Evolutionary conservation across 805 yeast genomes (phyloP), one percentile per base, ranked within the genome.

Genomic region (Lachancea kluyveri): DNA sequence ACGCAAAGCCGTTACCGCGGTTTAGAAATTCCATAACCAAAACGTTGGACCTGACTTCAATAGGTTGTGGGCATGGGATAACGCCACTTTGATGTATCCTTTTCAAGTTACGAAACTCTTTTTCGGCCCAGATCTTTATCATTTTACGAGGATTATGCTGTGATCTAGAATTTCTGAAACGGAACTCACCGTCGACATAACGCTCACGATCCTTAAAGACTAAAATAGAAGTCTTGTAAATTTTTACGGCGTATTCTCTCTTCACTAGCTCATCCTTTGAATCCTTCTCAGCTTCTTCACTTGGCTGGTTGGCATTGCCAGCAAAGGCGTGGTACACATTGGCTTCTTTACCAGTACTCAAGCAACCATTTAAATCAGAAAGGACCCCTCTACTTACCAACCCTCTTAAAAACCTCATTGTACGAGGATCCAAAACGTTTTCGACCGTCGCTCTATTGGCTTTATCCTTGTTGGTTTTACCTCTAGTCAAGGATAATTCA

Each of bases 121-220:
- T 92, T 56, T 92, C 98, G 0, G 98, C 97, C 99, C 99, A 92
- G 15, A 88, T 72, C 57, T 85, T 86, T 41, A 92, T 95, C 96
- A 92, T 90, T 53, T 90, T 90, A 51, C 98, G 70, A 7, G 97
- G 97, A 52, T 92, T 92, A 43, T 87, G 86, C 48, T 84, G 87
- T 23, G 77, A 74, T 46, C 90, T 85, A 5, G 84, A 70, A 52
- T 84, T 82, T 50, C 96, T 66, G 61, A 92, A 92, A 35, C 99
- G 66, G 59, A 75, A 90, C 61, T 92, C 99, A 21, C 98, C 98
- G 53, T 82, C 88, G 11, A 92, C 97, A 50, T 92, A 92, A 46
- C 96, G 63, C 50, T 94, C 97, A 35, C 99, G 68, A 57, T 92
- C 98, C 55, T 88, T 92, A 62, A 92, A 92, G n/a, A 92, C 96